These are phyloP conservation scores for Backusella tarrabulga DNA, from an alignment of 192 early-diverging fungal genomes.

Conservation along the genomic window DNA sequence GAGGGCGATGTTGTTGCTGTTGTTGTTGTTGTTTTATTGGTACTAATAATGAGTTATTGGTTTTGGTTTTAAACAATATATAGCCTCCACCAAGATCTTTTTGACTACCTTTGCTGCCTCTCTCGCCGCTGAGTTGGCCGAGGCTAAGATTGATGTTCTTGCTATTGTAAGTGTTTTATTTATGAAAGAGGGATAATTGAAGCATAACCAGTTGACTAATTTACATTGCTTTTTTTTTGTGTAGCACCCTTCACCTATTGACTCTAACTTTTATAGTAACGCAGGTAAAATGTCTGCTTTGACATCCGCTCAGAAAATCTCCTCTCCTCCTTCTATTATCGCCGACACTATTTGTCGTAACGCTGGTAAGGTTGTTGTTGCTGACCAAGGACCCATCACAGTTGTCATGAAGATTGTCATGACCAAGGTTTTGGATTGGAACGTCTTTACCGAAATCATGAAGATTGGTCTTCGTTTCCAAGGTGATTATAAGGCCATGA, in stretches of 20 bases:
- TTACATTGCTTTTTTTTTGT: background rate
- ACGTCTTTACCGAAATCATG: conserved; percentile 57
- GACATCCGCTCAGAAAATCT: conserved; percentile 37
- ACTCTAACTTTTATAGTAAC: conserved; percentile 57
- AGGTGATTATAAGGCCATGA: conserved; percentile 53
- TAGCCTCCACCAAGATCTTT: conserved; percentile 52
- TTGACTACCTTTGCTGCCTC: conserved; percentile 54
- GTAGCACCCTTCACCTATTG: conserved; percentile 52
- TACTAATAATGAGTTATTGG: background rate
- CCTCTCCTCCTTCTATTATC: conserved; percentile 47
- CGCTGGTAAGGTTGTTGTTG: conserved; percentile 51
- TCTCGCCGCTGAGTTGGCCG: conserved; percentile 49
- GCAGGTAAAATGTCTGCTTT: conserved; percentile 48
- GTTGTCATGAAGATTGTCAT: conserved; percentile 47
- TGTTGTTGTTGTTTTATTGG: background rate
- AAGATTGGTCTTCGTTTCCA: conserved; percentile 34
- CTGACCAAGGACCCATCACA: conserved; percentile 49
- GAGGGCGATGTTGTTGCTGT: background rate
- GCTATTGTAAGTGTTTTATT: conserved; percentile 39
- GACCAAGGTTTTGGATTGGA: conserved; percentile 54
- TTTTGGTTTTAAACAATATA: background rate
- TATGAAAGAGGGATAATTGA: background rate
- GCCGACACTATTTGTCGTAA: conserved; percentile 52
- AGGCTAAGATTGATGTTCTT: conserved; percentile 52
- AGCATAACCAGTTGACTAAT: background rate